Base-by-base conservation (phyloP, 1,284 basidiomycete genomes). In the Coniferiporia sulphurascens region DNA sequence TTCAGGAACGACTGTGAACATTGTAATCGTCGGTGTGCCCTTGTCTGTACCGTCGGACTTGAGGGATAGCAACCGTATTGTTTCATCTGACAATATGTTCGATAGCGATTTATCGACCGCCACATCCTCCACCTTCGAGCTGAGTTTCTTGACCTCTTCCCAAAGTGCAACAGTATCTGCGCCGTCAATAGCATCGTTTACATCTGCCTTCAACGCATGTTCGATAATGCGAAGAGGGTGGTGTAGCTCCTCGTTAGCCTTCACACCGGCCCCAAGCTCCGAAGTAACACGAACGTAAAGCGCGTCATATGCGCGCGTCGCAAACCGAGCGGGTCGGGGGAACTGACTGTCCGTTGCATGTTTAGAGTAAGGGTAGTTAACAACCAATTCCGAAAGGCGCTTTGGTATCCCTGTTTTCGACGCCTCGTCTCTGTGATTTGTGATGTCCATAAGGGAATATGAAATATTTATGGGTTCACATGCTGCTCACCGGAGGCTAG, bases 381-480 rank as follows among this genome's bases (percentile, higher is more conserved):
- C 76, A 27, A 89, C 79, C 4, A 90, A 78, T 59, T 89, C 86
- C n/a, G 80, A 73, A 4, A 91, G 77, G 36, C 88, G 84, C 27
- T 78, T 78, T 1, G 89, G 89, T 75, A 89, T 78, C 60, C 79
- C 76, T 60, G 78, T 76, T 46, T 69, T 73, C 1, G 74, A 66
- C 19, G 80, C 77, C 62, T 89, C 84, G 62, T 89, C 83, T 63
- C 88, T 90, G 22, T 45, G 46, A 45, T 21, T 6, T 15, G 6
- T 34, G 43, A 19, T 58, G 13, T 56, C 52, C 55, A 63, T 55
- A 53, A 52, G 53, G 51, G 48, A 27, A 27, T 27, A 27, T 27
- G 44, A 36, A 52, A 19, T 55, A 61, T 43, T 61, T 19, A 43
- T 4, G 27, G 32, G 35, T 21, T 41, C 4, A 32, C 27, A 36